Percentiles rank a stretch among this genome's conserved stretches.
Evolutionary conservation across 352 stramenopile species (phyloP).

Genomic region (Aphanomyces astaci): DNA sequence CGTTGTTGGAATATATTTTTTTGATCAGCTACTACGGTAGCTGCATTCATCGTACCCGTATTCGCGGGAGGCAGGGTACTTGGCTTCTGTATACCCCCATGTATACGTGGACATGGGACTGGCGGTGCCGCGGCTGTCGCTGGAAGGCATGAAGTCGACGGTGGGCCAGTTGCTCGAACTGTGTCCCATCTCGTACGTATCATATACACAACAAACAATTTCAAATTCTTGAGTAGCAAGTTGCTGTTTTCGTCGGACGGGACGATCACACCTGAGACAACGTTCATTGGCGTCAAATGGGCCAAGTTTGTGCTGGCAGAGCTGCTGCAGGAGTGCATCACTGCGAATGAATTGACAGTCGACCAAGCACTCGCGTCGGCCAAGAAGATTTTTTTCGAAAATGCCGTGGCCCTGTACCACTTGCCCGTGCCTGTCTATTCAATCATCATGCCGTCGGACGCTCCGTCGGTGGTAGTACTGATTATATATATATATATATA

Average conservation of each 20-base stretch:
- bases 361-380: not conserved
- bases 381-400: not conserved
- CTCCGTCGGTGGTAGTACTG: not conserved
- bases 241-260: slow-evolving; percentile 2
- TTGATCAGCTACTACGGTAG: not conserved
- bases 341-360: not conserved
- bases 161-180: not conserved
- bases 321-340: not conserved
- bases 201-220: too few relatives aligned
- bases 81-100: not conserved
- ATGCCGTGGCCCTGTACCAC: not conserved
- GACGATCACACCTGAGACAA: not conserved
- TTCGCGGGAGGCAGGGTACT: not conserved
- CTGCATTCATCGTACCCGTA: not conserved
- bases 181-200: not conserved
- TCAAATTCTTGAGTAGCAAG: not conserved
- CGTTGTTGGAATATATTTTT: too few relatives aligned
- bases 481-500: too few relatives aligned
- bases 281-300: slow-evolving; percentile 5
- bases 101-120: not conserved
- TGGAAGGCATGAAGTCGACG: not conserved
- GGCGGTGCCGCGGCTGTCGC: not conserved
- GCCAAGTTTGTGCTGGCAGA: not conserved
- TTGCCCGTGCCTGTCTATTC: not conserved
- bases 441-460: not conserved